Conservation (phyloP, 2,329 filamentous ascomycete genomes). For the Orbilia javanica region DNA sequence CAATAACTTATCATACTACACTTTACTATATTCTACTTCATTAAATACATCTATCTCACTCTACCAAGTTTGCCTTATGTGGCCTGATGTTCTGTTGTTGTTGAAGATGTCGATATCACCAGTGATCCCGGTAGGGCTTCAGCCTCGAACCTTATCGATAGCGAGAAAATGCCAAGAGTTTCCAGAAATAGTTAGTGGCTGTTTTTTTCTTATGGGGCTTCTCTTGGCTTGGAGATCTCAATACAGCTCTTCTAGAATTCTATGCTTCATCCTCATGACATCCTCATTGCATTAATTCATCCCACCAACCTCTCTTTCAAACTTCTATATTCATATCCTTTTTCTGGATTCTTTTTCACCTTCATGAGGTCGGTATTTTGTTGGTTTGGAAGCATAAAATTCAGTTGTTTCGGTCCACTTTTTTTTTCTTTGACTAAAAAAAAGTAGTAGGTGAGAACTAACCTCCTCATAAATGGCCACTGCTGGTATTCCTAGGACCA, state of each 20-base stretch:
- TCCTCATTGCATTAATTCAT: not conserved
- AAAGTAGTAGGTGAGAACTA: too few relatives aligned
- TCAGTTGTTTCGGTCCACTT: too few relatives aligned
- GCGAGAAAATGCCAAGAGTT: slow-evolving; percentile 4
- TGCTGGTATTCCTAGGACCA: too few relatives aligned
- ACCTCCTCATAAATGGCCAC: too few relatives aligned
- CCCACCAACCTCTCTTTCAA: not conserved
- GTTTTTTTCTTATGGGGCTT: not conserved
- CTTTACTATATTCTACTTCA: not conserved
- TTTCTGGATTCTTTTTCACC: not conserved
- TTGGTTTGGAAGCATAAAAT: too few relatives aligned
- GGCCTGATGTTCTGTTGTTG: not conserved
- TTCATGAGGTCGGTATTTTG: too few relatives aligned
- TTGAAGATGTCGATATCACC: slow-evolving; percentile 21
- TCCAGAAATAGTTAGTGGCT: not conserved
- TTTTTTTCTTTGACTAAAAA: too few relatives aligned
- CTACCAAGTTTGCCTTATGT: not conserved
- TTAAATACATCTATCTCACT: not conserved
- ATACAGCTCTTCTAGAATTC: not conserved
- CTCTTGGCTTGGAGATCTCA: not conserved
- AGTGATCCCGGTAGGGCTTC: not conserved
- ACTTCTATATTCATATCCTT: not conserved
- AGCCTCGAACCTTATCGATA: not conserved
- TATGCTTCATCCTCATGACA: not conserved
- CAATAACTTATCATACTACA: not conserved